Conservation (phyloP, 2,329 filamentous ascomycete species). For the Fusarium sp. region DNA sequence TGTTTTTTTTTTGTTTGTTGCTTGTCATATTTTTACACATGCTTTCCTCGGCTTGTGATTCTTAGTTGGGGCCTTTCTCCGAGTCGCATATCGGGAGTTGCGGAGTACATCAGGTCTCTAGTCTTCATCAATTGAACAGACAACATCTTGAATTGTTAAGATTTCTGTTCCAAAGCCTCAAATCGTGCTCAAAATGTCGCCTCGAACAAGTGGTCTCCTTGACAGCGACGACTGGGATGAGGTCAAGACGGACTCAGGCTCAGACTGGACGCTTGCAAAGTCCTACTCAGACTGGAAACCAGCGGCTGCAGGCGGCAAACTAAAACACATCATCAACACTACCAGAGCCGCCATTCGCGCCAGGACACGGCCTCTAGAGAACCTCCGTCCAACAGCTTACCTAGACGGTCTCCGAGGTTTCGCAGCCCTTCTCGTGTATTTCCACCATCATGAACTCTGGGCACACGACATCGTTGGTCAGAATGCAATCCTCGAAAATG, state of each 20-base stretch:
- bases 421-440: constrained; percentile 72
- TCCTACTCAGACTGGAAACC: constrained; percentile 42
- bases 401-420: constrained; percentile 72
- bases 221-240: constrained; percentile 49
- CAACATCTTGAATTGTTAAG: not conserved
- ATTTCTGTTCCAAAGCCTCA: not conserved
- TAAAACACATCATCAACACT: constrained; percentile 6
- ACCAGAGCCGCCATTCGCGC: constrained; percentile 24
- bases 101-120: constrained; percentile 1
- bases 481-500: constrained; percentile 58
- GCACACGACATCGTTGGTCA: constrained; percentile 55
- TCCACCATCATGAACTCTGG: constrained; percentile 69
- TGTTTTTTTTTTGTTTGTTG: not conserved
- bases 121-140: constrained; percentile 1
- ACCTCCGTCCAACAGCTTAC: constrained; percentile 63
- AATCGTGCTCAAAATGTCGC: constrained; percentile 41
- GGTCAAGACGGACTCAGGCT: constrained; percentile 31
- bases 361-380: constrained; percentile 30
- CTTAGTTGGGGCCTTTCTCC: not conserved
- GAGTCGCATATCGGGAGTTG: not conserved
- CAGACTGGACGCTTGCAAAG: constrained; percentile 35
- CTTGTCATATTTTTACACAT: constrained; percentile 25
- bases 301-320: constrained; percentile 20
- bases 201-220: constrained; percentile 45
- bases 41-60: constrained; percentile 29